Percentiles rank a stretch among this genome's conserved stretches.
phyloP scores from a whole-genome alignment of 306 rosid species.

The Rosa multiflora region DNA sequence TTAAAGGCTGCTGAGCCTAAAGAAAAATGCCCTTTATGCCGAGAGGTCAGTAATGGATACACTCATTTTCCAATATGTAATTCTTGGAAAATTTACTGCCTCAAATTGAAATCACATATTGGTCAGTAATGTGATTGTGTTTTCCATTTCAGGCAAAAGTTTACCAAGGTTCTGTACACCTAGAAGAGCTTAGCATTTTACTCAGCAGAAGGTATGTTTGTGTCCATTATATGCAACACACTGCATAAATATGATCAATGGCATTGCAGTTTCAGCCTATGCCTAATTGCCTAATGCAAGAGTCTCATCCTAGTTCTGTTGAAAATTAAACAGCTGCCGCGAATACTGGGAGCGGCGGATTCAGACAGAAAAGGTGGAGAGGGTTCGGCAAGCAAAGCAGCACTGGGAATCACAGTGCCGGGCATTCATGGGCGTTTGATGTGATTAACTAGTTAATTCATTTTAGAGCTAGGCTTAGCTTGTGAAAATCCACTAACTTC shows the following conservation, averaged over 20 bases:
- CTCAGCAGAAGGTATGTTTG: constrained; percentile 52
- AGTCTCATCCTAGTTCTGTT: not conserved
- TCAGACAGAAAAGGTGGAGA: constrained; percentile 60
- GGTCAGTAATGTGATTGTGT: constrained; percentile 7
- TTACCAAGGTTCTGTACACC: constrained; percentile 58
- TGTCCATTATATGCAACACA: not conserved
- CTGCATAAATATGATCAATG: not conserved
- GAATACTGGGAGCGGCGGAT: constrained; percentile 78
- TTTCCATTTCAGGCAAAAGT: constrained; percentile 49
- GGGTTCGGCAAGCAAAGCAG: constrained; percentile 75
- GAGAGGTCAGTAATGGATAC: constrained; percentile 48
- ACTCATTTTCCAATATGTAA: not conserved
- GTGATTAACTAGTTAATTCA: not conserved
- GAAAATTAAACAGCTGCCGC: constrained; percentile 47
- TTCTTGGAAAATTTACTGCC: not conserved
- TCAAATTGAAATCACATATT: not conserved
- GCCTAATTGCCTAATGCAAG: not conserved
- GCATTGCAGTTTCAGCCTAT: not conserved
- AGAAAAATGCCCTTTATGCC: constrained; percentile 86
- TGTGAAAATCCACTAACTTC: not conserved
- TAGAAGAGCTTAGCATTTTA: constrained; percentile 73
- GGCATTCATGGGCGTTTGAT: constrained; percentile 52
- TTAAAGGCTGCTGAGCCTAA: constrained; percentile 55
- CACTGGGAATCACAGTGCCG: constrained; percentile 77
- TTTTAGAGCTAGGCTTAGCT: not conserved